Base-by-base conservation (phyloP, 1,139 yeast species). In the Spathaspora sp. region DNA sequence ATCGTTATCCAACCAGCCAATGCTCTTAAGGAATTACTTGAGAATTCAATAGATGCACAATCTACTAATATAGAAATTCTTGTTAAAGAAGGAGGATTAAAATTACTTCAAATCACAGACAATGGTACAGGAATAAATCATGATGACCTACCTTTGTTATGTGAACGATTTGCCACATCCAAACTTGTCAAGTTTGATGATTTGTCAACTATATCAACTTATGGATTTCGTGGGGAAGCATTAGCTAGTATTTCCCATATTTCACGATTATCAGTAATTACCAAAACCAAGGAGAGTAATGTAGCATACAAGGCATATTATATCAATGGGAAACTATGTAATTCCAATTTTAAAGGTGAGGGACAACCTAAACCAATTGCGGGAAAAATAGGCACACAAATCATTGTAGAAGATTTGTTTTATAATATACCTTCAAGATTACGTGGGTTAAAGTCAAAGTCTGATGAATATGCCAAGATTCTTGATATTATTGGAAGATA, bases 1-100 rank as follows among this genome's bases (percentile, higher is more conserved):
- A 89, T 95, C 67, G 89, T 95, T 49, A 79, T 91, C 31, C 95
- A 91, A 7, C 99, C 99, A 0, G 88, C 95, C 2, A 93, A 93
- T 56, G 83, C 85, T 0, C 61, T 80, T 27, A 80, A 80, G 55
- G 85, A 80, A 56, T 59, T 80, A 59, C 59, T 80, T 40, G 85
- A 80, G 54, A 80, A 80, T 57, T 68, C 81, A 6, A 76, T 79
- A 17, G 84, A 79, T 54, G 84, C 83, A 1, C 56, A 63, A 2
- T 58, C 82, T 8, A 64, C 81, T 5, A 64, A 69, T 54, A 68
- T 80, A 13, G 84, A 80, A 24, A 67, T 80, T 16, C 56, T 74
- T 5, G 78, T 78, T 23, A 73, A 76, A 54, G 82, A 80, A 46
- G 83, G 84, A 2, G 85, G 84, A 0, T 56, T 77, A 38, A 78